A percentile compares a stretch with the other conserved stretches of the same genome.
Evolutionary conservation across 257 asterid genomes (phyloP).

Genomic region (Eustoma russellianum): DNA sequence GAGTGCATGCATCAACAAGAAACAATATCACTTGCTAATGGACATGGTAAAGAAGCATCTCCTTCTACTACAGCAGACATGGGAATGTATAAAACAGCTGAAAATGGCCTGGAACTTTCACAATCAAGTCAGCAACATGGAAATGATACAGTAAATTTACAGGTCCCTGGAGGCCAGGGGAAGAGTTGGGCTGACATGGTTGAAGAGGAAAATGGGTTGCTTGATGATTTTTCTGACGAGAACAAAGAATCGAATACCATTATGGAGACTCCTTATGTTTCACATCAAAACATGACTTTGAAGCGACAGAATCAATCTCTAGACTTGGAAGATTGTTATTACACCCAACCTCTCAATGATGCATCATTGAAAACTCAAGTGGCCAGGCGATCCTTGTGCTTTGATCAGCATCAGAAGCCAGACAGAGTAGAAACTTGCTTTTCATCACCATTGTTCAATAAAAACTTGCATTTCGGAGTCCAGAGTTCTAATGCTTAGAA

Average conservation of each 20-base stretch:
- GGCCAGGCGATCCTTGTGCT: constrained; percentile 33
- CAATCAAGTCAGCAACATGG: constrained; percentile 5
- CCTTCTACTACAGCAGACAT: not conserved
- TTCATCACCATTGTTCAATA: constrained; percentile 20
- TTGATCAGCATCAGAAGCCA: constrained; percentile 17
- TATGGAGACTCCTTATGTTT: constrained; percentile 22
- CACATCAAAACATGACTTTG: constrained; percentile 13
- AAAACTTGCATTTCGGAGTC: constrained; percentile 20
- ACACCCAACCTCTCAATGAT: constrained; percentile 49
- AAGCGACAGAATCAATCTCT: constrained; percentile 18
- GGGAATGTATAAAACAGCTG: constrained; percentile 4
- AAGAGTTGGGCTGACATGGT: constrained; percentile 84
- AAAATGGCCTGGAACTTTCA: constrained; percentile 4
- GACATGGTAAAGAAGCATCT: not conserved
- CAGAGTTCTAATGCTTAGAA: no score
- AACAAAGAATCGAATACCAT: constrained; percentile 34
- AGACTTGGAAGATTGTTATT: constrained; percentile 38
- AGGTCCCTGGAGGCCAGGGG: constrained; percentile 12
- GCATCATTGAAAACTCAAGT: constrained; percentile 6
- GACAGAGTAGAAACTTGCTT: constrained; percentile 1
- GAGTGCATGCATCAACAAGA: not conserved
- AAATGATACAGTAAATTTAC: not conserved
- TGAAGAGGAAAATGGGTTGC: constrained; percentile 45
- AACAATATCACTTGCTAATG: constrained; percentile 5
- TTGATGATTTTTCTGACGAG: constrained; percentile 31